These are phyloP conservation scores for Epichloe sp. DNA, from an alignment of 2,329 filamentous ascomycete species.

Conservation along the genomic window DNA sequence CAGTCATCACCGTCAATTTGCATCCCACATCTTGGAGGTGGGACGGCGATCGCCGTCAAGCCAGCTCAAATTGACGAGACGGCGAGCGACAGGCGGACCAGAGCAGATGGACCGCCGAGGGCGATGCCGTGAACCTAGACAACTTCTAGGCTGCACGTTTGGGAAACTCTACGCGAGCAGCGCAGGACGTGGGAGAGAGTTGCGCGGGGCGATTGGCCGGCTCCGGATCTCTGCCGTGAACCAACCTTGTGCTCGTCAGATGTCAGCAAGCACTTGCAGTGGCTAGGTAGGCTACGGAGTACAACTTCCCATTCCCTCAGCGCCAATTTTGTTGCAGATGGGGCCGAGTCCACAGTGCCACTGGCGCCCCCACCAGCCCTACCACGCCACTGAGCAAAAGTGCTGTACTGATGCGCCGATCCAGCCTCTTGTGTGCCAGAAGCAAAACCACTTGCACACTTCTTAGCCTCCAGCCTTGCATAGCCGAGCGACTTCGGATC, in stretches of 20 bases:
- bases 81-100: neutral
- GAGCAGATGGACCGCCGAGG: too few relatives aligned
- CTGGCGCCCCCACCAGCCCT: slow-evolving; percentile 1
- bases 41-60: neutral
- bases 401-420: neutral
- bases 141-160: too few relatives aligned
- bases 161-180: neutral
- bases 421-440: neutral
- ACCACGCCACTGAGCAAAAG: neutral
- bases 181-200: neutral
- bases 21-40: neutral
- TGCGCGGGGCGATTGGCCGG: slow-evolving; percentile 3
- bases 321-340: neutral
- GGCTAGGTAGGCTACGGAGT: neutral
- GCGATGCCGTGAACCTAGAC: too few relatives aligned
- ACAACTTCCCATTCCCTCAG: neutral
- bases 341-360: neutral
- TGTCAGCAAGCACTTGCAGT: neutral
- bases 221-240: slow-evolving; percentile 4
- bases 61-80: neutral
- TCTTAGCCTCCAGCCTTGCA: neutral
- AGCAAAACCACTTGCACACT: neutral
- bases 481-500: slow-evolving; percentile 1
- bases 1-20: too few relatives aligned
- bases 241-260: slow-evolving; percentile 4